Evolutionary conservation across 225 moss, liverwort and hornwort genomes (phyloP).

Genomic region (Sphagnum contortum): DNA sequence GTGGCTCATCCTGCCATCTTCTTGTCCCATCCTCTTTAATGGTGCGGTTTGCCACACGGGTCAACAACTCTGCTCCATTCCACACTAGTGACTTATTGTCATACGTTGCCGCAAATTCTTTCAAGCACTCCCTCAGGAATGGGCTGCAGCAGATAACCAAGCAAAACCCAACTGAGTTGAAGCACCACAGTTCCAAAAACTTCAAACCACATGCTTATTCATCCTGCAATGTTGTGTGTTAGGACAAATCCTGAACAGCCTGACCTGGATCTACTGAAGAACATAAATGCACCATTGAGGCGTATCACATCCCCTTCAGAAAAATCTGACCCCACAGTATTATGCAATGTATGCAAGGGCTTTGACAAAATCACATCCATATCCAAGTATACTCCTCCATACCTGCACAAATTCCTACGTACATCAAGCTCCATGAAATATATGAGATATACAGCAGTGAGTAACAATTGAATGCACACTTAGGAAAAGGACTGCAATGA

Average conservation of each 20-base stretch:
- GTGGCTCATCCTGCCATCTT: constrained; percentile 28
- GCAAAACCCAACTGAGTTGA: neutral
- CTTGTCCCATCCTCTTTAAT: constrained; percentile 15
- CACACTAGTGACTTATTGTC: constrained; percentile 58
- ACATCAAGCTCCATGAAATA: no score
- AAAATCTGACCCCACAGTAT: constrained; percentile 57
- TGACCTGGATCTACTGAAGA: constrained; percentile 70
- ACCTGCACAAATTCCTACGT: constrained; percentile 31
- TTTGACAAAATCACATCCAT: constrained; percentile 77
- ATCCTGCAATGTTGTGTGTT: neutral
- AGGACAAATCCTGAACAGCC: neutral
- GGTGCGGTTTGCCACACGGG: constrained; percentile 50
- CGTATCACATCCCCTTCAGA: constrained; percentile 40
- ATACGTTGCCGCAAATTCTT: constrained; percentile 77
- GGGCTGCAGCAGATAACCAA: constrained; percentile 35
- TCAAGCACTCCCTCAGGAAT: constrained; percentile 75
- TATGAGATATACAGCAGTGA: no score
- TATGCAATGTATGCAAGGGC: constrained; percentile 54
- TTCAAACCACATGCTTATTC: neutral
- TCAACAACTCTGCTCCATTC: constrained; percentile 82
- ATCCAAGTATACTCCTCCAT: constrained; percentile 91
- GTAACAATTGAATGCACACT: no score
- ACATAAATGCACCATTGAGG: constrained; percentile 78
- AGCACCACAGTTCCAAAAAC: neutral
- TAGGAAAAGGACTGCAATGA: no score